Base-by-base conservation (phyloP, 768 basidiomycete species). In the Tricholoma bakamatsutake region DNA sequence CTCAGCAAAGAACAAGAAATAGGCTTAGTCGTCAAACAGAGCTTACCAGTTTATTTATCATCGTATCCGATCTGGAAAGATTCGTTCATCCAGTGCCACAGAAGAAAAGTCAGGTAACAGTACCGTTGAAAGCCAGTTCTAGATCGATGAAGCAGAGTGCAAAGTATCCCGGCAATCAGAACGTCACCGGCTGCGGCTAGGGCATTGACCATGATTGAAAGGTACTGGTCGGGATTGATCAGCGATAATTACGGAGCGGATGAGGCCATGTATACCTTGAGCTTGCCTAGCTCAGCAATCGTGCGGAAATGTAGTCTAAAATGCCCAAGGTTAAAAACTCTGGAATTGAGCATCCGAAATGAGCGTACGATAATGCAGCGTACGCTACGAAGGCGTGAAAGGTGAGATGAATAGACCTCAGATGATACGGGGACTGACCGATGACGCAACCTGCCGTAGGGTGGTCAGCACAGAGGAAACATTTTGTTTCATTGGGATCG, bases 171-270 rank as follows among this genome's bases (percentile, higher is more conserved):
- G 0, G 80, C 77, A 43, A 81, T 80, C 34, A 80, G 57, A 24
- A 78, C 58, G 47, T 82, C 80, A 5, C 76, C 79, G 5, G 67
- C 73, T 1, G 79, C 76, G 7, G 78, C 71, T 3, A 75, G 62
- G 1, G 69, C 73, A 57, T 81, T 82, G 56, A 81, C 70, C 21
- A 70, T 53, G 52, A 75, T 72, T 1, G 78, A 76, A 10, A 80
- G 66, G 12, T 50, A 59, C 75, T 77, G 45, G 8, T 46, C 33
- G 9, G 30, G 27, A 52, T 9, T 9, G 11, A 53, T 15, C 40
- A n/a, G 17, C 18, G 31, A 24, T 9, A 15, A 28, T 17, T 6
- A 50, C 3, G 28, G 11, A 13, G 39, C 27, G 33, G 35, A 4
- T 27, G 4, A 4, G 34, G 40, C 6, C 12, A 24, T 48, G 53